Percentiles rank a stretch among this genome's conserved stretches.
Evolutionary conservation across 2,329 filamentous ascomycete species (phyloP).

Genomic region (Truncatella angustata): DNA sequence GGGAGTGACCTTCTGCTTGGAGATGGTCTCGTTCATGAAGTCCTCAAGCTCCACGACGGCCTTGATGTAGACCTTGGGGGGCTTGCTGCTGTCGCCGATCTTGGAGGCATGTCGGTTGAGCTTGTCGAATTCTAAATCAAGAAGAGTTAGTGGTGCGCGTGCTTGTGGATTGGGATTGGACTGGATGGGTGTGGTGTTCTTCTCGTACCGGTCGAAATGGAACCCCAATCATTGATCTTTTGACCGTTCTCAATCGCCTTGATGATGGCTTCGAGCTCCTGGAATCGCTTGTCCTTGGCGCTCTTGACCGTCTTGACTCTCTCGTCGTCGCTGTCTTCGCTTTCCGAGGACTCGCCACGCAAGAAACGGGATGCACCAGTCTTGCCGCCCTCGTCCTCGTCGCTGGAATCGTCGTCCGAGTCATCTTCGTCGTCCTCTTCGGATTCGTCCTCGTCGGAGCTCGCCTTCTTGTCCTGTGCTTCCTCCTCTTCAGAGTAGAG

Average conservation of each 20-base stretch:
- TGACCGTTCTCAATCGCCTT: constrained; percentile 92
- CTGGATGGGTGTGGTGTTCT: not conserved
- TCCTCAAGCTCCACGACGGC: constrained; percentile 92
- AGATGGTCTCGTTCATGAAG: constrained; percentile 86
- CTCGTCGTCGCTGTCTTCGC: constrained; percentile 85
- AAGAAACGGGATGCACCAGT: constrained; percentile 82
- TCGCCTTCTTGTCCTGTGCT: constrained; percentile 50
- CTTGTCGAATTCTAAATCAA: constrained; percentile 79
- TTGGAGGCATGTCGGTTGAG: constrained; percentile 83
- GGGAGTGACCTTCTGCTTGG: constrained; percentile 91
- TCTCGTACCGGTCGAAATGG: constrained; percentile 78
- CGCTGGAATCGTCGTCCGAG: constrained; percentile 55
- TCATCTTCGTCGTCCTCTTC: constrained; percentile 52
- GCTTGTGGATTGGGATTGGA: too few species aligned
- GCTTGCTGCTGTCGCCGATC: constrained; percentile 68
- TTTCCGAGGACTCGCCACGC: constrained; percentile 68
- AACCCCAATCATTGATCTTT: constrained; percentile 97
- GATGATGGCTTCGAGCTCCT: constrained; percentile 88
- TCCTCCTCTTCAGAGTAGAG: constrained; percentile 81
- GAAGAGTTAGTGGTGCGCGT: not conserved
- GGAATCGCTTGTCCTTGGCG: constrained; percentile 94
- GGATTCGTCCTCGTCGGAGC: constrained; percentile 51
- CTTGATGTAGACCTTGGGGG: constrained; percentile 90
- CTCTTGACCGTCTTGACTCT: constrained; percentile 87
- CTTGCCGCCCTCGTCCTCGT: constrained; percentile 62